Base-by-base conservation (phyloP, 1,284 basidiomycete genomes). In the Cutaneotrichosporon mucoides region DNA sequence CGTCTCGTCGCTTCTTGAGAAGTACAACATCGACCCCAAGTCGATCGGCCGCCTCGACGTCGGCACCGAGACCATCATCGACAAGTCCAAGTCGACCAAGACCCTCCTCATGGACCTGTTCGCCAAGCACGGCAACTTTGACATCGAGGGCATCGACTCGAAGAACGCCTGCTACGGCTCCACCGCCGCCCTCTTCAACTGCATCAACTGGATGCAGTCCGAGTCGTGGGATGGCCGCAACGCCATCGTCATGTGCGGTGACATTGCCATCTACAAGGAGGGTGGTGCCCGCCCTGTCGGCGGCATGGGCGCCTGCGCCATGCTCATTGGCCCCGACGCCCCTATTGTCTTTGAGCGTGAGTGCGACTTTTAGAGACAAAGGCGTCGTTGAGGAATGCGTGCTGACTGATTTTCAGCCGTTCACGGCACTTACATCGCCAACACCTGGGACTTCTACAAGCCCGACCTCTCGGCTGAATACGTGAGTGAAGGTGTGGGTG, bases 101-200 rank as follows among this genome's bases (percentile, higher is more conserved):
- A 98, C 96, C 4, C 87, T 92, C 60, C 85, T 99, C 65, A 99
- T 99, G 95, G 91, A 97, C 80, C 88, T 99, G 69, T 99, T 99
- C 74, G 86, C 87, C 48, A 84, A 84, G 58, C 85, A 88, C 41
- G 95, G 92, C 66, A 99, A 99, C 86, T 86, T 86, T 71, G 95
- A 99, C 77, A 93, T 64, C 65, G 95, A 99, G 81, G 95, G 95
- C 69, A 89, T 99, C 75, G 95, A 99, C 82, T 93, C 90, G 61
- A 99, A 99, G 83, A 99, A 99, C 77, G 95, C 95, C 16, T 99
- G 95, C 83, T 99, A 99, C 77, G 95, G 95, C 51, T 95, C 92
- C 44, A 99, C 95, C 33, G 95, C 95, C 49, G 95, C 95, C 4
- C 85, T 99, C 62, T 98, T 96, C 86, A 98, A 98, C 80, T 88